Evolutionary conservation across 106 monocot species (phyloP).

Genomic region (Apostasia ramifera): DNA sequence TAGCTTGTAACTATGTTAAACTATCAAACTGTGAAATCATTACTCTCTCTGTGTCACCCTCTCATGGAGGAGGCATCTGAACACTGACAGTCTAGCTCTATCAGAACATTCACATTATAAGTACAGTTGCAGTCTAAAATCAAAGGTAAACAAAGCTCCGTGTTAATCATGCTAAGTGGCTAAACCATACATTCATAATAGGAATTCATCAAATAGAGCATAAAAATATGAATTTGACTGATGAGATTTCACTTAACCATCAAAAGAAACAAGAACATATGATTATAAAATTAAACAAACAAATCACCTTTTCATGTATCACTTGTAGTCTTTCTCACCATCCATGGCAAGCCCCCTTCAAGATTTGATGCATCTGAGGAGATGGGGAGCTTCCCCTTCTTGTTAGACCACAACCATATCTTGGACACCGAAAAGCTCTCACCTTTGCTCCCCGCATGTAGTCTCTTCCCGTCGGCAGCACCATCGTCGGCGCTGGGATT

Average conservation of each 20-base stretch:
- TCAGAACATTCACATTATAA: neutral
- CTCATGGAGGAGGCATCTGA: neutral
- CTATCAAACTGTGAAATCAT: neutral
- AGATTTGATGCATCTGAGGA: constrained; percentile 23
- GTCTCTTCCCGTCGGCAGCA: constrained; percentile 34
- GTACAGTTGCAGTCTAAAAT: neutral
- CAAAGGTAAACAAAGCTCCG: neutral
- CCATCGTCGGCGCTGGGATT: constrained; percentile 15
- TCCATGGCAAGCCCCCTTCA: constrained; percentile 44
- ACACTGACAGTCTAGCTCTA: neutral
- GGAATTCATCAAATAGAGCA: neutral
- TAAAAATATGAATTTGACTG: constrained; percentile 13
- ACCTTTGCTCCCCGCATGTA: constrained; percentile 54
- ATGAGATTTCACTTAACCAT: constrained; percentile 8
- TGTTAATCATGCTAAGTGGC: neutral
- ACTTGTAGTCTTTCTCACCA: constrained; percentile 14
- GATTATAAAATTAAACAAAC: constrained; percentile 1
- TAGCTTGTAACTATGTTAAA: too few species aligned
- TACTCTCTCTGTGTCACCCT: neutral
- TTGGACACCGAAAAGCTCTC: constrained; percentile 88
- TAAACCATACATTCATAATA: neutral
- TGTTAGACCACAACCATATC: constrained; percentile 75
- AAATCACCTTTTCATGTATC: constrained; percentile 33
- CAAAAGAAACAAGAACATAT: neutral
- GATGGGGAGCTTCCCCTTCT: constrained; percentile 56